Evolutionary conservation across 148 eudicot genomes (phyloP), one percentile per base, ranked within the genome.

Genomic region (Dianthus caryophyllus): DNA sequence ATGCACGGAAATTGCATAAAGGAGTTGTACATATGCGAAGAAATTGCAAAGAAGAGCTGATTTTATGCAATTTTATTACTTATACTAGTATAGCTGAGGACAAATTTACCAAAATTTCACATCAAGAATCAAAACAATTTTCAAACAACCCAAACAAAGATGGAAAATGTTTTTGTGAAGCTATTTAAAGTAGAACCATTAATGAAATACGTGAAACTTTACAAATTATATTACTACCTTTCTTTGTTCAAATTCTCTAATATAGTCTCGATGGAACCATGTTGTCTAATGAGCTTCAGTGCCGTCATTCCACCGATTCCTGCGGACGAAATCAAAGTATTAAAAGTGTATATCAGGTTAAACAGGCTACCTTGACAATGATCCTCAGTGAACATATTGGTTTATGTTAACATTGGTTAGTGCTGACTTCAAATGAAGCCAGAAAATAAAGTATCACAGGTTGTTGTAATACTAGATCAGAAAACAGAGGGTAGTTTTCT

Each of bases 251-350:
- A 80, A 73, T 94, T 88, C 77, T 90, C 96, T 75, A 94, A 55
- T 70, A 94, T 85, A 71, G 50, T 77, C 75, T 94, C 99, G 50
- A 94, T 90, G 36, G 96, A 86, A 16, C 93, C 97, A 75, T 94
- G 99, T 60, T 94, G 97, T 50, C 93, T 93, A 54, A 94, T 88
- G 59, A 94, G 89, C 87, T 90, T 90, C 82, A 94, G 71, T 77
- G 99, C 99, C 69, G 99, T 90, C 78, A 66, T 75, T 68, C 90
- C 88, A 46, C 99, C 99, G 61, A 94, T 88, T 71, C 99, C 99
- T 94, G 81, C 61, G 63, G 66, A 12, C 16, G 26, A 15, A 44
- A 29, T 46, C 63, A 24, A 44, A 10, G 46, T 67, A 33, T 47
- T 16, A 49, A 48, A 49, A 24, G 61, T 25, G 17, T 46, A 30